Evolutionary conservation across 169 alveolate genomes (phyloP).

Genomic region (Ichthyophthirius multifiliis): DNA sequence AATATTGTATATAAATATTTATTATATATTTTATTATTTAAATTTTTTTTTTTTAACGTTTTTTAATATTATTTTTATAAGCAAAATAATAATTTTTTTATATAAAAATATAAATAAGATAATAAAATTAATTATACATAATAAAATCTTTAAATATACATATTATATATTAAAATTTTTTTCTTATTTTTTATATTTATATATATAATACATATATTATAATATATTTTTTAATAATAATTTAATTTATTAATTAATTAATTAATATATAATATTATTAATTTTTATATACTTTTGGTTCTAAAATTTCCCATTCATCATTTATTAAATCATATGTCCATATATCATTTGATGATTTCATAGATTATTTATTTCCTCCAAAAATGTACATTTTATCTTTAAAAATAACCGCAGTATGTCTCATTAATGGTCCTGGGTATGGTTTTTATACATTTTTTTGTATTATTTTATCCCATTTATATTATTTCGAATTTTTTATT

Average conservation of each 20-base stretch:
- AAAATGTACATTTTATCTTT: slow-evolving; percentile 3
- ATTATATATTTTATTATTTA: no score
- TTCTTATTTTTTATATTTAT: background rate
- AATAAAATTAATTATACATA: no score
- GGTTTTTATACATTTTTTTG: background rate
- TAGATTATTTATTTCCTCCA: slow-evolving; percentile 6
- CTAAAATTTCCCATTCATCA: background rate
- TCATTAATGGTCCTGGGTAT: background rate
- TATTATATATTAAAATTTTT: no score
- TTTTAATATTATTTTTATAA: background rate
- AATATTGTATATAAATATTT: no score
- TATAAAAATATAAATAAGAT: no score
- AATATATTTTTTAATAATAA: no score
- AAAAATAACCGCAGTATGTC: background rate
- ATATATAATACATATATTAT: no score
- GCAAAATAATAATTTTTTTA: no score
- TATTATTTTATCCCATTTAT: background rate
- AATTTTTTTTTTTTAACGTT: no score
- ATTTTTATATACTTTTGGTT: background rate
- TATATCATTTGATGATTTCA: background rate
- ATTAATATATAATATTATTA: background rate
- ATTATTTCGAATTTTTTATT: background rate
- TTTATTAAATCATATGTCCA: background rate
- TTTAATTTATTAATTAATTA: no score
- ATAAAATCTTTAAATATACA: no score